Base-by-base conservation (phyloP, 1,284 basidiomycete species). In the Peniophora sp. region DNA sequence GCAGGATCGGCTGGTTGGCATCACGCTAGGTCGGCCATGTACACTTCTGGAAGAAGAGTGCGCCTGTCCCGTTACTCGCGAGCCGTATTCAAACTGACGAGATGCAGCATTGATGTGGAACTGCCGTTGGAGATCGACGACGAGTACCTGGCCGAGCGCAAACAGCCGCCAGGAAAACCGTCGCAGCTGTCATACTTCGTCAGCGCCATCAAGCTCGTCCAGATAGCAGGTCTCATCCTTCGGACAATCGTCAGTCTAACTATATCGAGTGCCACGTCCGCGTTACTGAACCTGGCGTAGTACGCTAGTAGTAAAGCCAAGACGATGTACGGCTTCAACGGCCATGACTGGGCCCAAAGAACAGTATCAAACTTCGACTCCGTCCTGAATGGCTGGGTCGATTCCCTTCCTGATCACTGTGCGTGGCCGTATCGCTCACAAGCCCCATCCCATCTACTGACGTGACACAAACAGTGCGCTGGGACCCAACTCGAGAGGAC, bases 331-430 rank as follows among this genome's bases (percentile, higher is more conserved):
- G 68, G 74, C 12, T 70, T 71, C 42, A 68, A 72, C 11, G 75
- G 78, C 44, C 64, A 68, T 18, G 69, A 75, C 47, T 80, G 79
- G 69, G 76, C 72, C 54, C 74, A 81, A 42, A 76, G 80, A 24
- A 75, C 85, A n/a, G 71, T 92, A 15, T 71, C 78, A 15, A 79
- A 87, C 51, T 68, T 93, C 37, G 85, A 87, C 58, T 72, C 74
- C 2, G 83, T 81, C 0, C 71, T 94, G 58, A 78, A 80, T 50
- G 76, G 83, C 43, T 94, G 91, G 88, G 64, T 79, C 6, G 79
- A 84, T 47, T 72, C 74, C 6, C 65, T 92, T 5, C 91, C 91
- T 3, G 70, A 78, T 37, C 80, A 88, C 59, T 68, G 78, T 88
- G 65, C 52, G 83, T 39, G 32, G 22, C 51, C 15, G 53, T 43